These are phyloP conservation scores for Chionographis japonica DNA, from an alignment of 106 monocot genomes.

Conservation along the genomic window DNA sequence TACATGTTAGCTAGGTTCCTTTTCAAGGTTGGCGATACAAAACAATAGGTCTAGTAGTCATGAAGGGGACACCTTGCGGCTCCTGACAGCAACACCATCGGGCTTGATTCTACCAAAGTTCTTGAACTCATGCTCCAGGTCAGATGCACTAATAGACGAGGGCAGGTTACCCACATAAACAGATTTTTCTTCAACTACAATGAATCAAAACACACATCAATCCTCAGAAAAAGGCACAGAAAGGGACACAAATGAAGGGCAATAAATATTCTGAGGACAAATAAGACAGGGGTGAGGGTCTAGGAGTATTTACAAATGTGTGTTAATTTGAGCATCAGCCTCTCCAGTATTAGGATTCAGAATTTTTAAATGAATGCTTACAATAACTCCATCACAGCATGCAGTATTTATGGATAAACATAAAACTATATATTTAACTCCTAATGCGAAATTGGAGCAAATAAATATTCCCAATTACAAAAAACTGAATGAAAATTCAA, in stretches of 20 bases:
- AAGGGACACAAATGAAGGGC: background rate
- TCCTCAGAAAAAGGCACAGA: background rate
- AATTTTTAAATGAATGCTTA: too few relatives aligned
- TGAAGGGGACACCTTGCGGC: conserved; percentile 54
- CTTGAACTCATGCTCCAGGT: conserved; percentile 67
- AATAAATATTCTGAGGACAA: background rate
- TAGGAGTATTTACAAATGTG: too few relatives aligned
- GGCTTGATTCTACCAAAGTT: conserved; percentile 65
- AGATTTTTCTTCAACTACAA: conserved; percentile 66
- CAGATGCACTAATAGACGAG: conserved; percentile 40
- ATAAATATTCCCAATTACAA: too few relatives aligned
- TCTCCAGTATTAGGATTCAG: too few relatives aligned
- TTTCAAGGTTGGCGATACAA: background rate
- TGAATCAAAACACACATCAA: conserved; percentile 5
- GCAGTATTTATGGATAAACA: too few relatives aligned
- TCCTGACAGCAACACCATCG: conserved; percentile 68
- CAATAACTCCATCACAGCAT: too few relatives aligned
- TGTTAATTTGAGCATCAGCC: too few relatives aligned
- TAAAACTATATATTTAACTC: too few relatives aligned
- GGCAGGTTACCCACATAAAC: conserved; percentile 79
- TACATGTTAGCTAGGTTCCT: background rate
- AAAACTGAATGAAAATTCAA: too few relatives aligned
- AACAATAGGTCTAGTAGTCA: background rate
- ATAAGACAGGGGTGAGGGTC: background rate
- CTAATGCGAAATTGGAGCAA: too few relatives aligned